These are phyloP conservation scores for Orbilia brochopaga DNA, from an alignment of 2,329 filamentous ascomycete genomes.

Conservation along the genomic window DNA sequence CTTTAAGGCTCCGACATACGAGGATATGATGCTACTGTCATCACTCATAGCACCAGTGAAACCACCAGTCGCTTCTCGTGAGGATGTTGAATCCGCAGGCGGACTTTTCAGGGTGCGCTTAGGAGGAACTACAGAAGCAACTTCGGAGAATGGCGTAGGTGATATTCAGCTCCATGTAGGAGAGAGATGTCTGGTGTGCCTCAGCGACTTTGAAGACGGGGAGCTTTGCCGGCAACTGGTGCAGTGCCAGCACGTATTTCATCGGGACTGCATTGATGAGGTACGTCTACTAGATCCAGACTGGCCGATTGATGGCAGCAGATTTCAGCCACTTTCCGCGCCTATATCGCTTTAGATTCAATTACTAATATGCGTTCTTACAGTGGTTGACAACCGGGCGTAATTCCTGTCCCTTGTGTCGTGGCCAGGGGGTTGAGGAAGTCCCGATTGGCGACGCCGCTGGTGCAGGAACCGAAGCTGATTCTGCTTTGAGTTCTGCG, in stretches of 20 bases:
- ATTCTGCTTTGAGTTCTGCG: constrained; percentile 5
- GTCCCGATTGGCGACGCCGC: constrained; percentile 52
- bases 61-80: constrained; percentile 70
- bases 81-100: constrained; percentile 68
- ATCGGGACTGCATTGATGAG: constrained; percentile 73
- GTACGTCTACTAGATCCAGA: constrained; percentile 58
- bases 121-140: constrained; percentile 52
- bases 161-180: constrained; percentile 54
- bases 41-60: constrained; percentile 72
- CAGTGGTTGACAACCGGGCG: constrained; percentile 73
- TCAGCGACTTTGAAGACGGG: constrained; percentile 69
- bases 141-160: constrained; percentile 39
- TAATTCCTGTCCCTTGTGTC: constrained; percentile 69
- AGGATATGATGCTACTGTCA: constrained; percentile 74
- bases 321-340: background rate
- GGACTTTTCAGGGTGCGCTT: constrained; percentile 65
- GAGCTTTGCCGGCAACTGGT: constrained; percentile 68
- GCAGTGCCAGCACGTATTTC: constrained; percentile 71
- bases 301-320: background rate
- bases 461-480: constrained; percentile 1
- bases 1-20: constrained; percentile 68
- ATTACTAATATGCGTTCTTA: constrained; percentile 55
- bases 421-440: constrained; percentile 62
- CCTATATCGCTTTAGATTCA: constrained; percentile 44
- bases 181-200: constrained; percentile 70